These are phyloP conservation scores for Caryopteris hybrid DNA, from an alignment of 305 asterid genomes.

Conservation along the genomic window DNA sequence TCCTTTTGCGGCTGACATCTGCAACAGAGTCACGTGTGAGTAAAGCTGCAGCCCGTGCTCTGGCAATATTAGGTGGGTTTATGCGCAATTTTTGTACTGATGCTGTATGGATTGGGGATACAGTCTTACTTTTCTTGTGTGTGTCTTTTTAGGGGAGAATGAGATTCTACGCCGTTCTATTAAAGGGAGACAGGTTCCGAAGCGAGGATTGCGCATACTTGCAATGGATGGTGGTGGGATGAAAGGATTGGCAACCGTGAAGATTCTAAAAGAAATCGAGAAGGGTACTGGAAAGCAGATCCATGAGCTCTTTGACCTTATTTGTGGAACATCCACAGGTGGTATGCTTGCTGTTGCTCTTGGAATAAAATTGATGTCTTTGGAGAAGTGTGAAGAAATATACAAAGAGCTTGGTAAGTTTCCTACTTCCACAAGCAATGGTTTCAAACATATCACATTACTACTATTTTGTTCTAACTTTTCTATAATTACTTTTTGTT, in stretches of 20 bases:
- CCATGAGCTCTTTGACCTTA: slow-evolving; percentile 96
- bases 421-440: slow-evolving; percentile 18
- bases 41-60: slow-evolving; percentile 97
- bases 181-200: slow-evolving; percentile 79
- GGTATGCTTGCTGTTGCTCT: slow-evolving; percentile 99
- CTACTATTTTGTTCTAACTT: slow-evolving; percentile 17
- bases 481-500: slow-evolving; percentile 13
- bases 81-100: slow-evolving; percentile 1
- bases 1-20: slow-evolving; percentile 86
- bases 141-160: slow-evolving; percentile 72
- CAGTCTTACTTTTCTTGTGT: slow-evolving; percentile 17
- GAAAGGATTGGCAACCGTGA: slow-evolving; percentile 98
- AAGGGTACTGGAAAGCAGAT: slow-evolving; percentile 94
- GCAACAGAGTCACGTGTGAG: slow-evolving; percentile 68
- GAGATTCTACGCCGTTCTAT: slow-evolving; percentile 93
- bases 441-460: slow-evolving; percentile 8
- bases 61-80: slow-evolving; percentile 85
- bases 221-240: slow-evolving; percentile 99
- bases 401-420: slow-evolving; percentile 91
- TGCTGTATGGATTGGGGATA: not conserved
- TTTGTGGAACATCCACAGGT: slow-evolving; percentile 99
- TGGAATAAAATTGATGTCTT: slow-evolving; percentile 88
- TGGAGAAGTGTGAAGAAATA: slow-evolving; percentile 96
- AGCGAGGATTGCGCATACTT: slow-evolving; percentile 90
- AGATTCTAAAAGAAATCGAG: slow-evolving; percentile 89